Evolutionary conservation across 73 alveolate genomes (phyloP), one percentile per base, ranked within the genome.

Genomic region (Symbiodinium pilosum): DNA sequence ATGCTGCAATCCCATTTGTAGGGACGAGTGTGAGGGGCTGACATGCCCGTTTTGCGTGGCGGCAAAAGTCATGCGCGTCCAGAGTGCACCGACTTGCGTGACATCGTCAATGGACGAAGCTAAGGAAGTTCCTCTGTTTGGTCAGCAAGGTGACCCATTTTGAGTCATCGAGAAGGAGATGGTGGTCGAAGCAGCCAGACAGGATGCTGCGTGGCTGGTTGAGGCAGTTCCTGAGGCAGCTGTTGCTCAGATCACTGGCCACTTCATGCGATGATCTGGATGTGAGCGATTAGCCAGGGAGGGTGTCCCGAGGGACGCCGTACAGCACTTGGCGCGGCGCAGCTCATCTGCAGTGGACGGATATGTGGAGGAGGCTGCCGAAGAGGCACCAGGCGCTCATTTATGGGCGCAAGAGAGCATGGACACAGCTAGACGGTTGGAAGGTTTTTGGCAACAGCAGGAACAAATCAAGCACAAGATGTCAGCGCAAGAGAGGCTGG

Each of bases 331-430:
- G 44, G 68, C 87, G 14, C 0, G 95, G 20, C 87, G n/a, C 52
- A 42, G 75, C 14, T 40, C 75, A 3, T 14, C 83, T 1, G 95
- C 95, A 0, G 75, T 6, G n/a, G 18, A 34, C 6, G 84, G 39
- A 1, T 59, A 88, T 26, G 73, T 88, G 1, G 95, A 59, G 36
- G 95, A 88, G 43, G 95, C 95, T 21, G 30, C 51, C 12, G 95
- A 88, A 34, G 87, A 88, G 32, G 38, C 52, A 34, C 95, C 95
- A 1, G 47, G n/a, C 0, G 54, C n/a, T 4, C 11, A 7, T 1
- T 20, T 56, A 7, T 0, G 28, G 64, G 32, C 68, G 43, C 54
- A 14, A 9, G 41, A 86, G 6, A 83, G 54, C 20, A 9, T 86
- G 54, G 94, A 54, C 6, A 7, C 21, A 6, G n/a, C 73, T 8